These are phyloP conservation scores for Botryobasidium botryosum DNA, from an alignment of 768 basidiomycete species.

Conservation along the genomic window DNA sequence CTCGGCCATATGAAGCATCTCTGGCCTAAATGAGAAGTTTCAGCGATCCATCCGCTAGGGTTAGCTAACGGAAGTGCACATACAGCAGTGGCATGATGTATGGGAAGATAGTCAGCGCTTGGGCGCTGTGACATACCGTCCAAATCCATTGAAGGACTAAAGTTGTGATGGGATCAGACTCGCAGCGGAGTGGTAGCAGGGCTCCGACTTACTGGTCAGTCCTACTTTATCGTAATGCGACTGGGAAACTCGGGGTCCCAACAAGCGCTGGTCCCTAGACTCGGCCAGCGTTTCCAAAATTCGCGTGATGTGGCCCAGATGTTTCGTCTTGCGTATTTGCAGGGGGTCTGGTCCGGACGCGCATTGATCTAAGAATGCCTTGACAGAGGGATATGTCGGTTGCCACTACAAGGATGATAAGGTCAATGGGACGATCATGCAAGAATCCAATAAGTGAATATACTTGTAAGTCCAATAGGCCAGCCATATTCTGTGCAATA, in stretches of 20 bases:
- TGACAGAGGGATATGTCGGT: slow-evolving; percentile 42
- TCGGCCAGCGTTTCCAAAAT: slow-evolving; percentile 41
- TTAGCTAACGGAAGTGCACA: slow-evolving; percentile 20
- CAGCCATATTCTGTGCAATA: slow-evolving; percentile 34
- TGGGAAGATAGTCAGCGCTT: slow-evolving; percentile 60
- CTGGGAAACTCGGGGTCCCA: slow-evolving; percentile 73
- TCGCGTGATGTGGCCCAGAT: slow-evolving; percentile 37
- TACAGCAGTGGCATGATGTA: slow-evolving; percentile 65
- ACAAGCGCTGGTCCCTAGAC: slow-evolving; percentile 61
- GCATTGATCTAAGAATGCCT: slow-evolving; percentile 41
- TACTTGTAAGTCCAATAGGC: too few species aligned
- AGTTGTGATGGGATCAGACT: too few species aligned
- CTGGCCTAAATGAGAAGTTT: slow-evolving; percentile 36
- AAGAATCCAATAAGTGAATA: slow-evolving; percentile 1
- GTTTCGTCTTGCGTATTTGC: slow-evolving; percentile 35
- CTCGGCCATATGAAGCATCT: slow-evolving; percentile 80
- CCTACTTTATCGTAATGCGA: slow-evolving; percentile 86
- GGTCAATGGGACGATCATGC: slow-evolving; percentile 6
- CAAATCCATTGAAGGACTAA: slow-evolving; percentile 71
- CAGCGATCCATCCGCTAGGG: neutral
- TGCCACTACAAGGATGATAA: slow-evolving; percentile 38
- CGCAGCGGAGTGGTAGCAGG: neutral
- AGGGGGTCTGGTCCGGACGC: slow-evolving; percentile 37
- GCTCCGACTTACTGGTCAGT: slow-evolving; percentile 42
- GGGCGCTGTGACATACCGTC: slow-evolving; percentile 54